Conservation (phyloP, 345 rosid species). For the Moricandia moricandioides region DNA sequence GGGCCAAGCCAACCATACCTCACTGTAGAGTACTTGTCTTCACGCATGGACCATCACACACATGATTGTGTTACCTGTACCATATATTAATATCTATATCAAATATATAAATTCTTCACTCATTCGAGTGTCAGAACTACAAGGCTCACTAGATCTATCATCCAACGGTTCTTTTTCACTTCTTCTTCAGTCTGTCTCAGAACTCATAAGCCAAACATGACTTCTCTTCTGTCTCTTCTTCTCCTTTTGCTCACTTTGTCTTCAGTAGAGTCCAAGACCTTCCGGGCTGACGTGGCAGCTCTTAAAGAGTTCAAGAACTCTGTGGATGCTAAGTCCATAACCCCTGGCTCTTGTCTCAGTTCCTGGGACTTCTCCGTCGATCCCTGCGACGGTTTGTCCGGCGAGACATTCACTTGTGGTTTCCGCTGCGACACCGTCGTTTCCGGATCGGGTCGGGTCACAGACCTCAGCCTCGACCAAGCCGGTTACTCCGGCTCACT, state of each 20-base stretch:
- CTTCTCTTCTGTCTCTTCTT: conserved; percentile 29
- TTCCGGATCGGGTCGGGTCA: conserved; percentile 55
- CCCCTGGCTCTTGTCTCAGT: conserved; percentile 73
- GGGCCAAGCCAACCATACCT: conserved; percentile 26
- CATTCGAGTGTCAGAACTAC: conserved; percentile 18
- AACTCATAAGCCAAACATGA: conserved; percentile 5
- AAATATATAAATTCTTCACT: conserved; percentile 4
- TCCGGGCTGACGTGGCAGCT: conserved; percentile 52
- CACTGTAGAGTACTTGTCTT: conserved; percentile 3
- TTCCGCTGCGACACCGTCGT: conserved; percentile 68
- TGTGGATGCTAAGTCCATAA: conserved; percentile 46
- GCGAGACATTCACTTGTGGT: conserved; percentile 80
- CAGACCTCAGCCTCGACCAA: conserved; percentile 71
- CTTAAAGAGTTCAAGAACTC: conserved; percentile 53
- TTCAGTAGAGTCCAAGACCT: conserved; percentile 48
- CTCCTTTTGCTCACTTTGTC: conserved; percentile 6
- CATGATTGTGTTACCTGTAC: background rate
- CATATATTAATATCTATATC: background rate
- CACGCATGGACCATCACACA: conserved; percentile 21
- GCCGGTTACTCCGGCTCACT: conserved; percentile 74
- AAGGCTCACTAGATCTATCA: conserved; percentile 19
- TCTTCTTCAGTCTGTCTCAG: conserved; percentile 4
- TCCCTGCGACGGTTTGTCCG: conserved; percentile 74
- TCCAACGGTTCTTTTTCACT: conserved; percentile 28
- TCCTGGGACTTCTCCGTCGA: conserved; percentile 84